Base-by-base conservation (phyloP, 306 rosid species). In the Delonix regia region DNA sequence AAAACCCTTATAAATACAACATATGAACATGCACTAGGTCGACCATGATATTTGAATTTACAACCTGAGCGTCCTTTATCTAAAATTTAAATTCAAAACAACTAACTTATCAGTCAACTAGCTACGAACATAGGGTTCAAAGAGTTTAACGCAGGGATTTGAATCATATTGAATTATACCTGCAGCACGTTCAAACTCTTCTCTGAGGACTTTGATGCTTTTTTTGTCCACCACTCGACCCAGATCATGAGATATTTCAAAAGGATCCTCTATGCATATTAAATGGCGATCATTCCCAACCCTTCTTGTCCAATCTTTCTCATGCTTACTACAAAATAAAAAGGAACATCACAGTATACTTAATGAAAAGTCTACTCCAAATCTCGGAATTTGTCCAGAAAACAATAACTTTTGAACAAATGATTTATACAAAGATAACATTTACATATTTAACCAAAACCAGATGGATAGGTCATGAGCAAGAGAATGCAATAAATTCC, bases 191-290 rank as follows among this genome's bases (percentile, higher is more conserved):
- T 95, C 99, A 65, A 95, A 95, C 82, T 95, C 99, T 85, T 92
- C 99, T 45, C 98, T 85, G 67, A 95, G 84, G 80, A 95, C 96
- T 81, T 85, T 95, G 67, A 95, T 95, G 90, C 98, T 95, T 63
- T 42, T 65, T 86, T 89, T 95, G 75, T 95, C 99, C 10, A 95
- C 99, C 70, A 95, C 97, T 79, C 98, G 92, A 49, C 99, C 99
- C 21, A 95, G 85, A 83, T 95, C 99, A 76, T 95, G 99, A 67
- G 98, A 91, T 73, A 24, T 81, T 89, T 95, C 97, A 71, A 95
- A 95, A 3, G 99, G 99, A 81, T 95, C 98, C 86, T 95, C 99
- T 79, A 95, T 95, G 84, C 99, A 95, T 87, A 95, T 95, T 86
- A 95, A 74, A 84, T 95, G 99, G 0, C 98, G 89, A 82, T 93